Evolutionary conservation across 371 early-diverging fungal genomes (phyloP).

Genomic region (Rhizomucor miehei): DNA sequence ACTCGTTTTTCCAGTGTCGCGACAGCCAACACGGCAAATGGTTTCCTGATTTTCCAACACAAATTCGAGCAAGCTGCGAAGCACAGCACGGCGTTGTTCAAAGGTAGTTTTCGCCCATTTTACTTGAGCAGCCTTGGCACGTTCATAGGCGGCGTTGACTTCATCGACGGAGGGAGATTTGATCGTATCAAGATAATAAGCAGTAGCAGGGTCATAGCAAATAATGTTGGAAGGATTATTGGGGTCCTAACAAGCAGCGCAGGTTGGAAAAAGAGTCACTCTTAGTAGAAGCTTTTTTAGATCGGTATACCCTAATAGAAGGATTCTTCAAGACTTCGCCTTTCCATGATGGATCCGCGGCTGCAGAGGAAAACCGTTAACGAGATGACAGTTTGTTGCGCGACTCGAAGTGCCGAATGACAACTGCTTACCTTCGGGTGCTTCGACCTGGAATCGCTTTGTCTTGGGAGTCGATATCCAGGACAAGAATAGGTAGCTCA

Average conservation of each 20-base stretch:
- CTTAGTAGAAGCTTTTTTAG: background rate
- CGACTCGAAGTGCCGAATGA: too few relatives aligned
- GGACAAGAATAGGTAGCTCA: constrained; percentile 27
- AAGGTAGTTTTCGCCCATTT: constrained; percentile 74
- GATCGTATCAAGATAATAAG: constrained; percentile 67
- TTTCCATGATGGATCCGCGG: constrained; percentile 51
- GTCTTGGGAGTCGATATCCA: constrained; percentile 31
- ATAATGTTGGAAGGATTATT: constrained; percentile 58
- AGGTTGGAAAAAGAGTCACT: too few relatives aligned
- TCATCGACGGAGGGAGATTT: constrained; percentile 56
- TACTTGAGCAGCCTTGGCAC: constrained; percentile 66
- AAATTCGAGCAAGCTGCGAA: constrained; percentile 70
- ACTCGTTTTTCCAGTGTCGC: constrained; percentile 86
- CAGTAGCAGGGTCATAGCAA: constrained; percentile 90
- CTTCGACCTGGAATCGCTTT: constrained; percentile 31
- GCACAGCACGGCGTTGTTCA: constrained; percentile 72
- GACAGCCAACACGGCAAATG: constrained; percentile 72
- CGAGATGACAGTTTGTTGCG: too few relatives aligned
- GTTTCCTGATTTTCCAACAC: constrained; percentile 75
- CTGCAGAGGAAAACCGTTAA: too few relatives aligned
- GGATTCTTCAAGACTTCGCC: constrained; percentile 54
- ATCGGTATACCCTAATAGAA: constrained; percentile 46
- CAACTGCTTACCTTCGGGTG: constrained; percentile 38
- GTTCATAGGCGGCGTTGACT: constrained; percentile 53
- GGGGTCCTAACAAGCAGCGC: too few relatives aligned